These are phyloP conservation scores for sweet orange (Citrus sinensis) DNA, from an alignment of 345 rosid species.

Conservation along the genomic window DNA sequence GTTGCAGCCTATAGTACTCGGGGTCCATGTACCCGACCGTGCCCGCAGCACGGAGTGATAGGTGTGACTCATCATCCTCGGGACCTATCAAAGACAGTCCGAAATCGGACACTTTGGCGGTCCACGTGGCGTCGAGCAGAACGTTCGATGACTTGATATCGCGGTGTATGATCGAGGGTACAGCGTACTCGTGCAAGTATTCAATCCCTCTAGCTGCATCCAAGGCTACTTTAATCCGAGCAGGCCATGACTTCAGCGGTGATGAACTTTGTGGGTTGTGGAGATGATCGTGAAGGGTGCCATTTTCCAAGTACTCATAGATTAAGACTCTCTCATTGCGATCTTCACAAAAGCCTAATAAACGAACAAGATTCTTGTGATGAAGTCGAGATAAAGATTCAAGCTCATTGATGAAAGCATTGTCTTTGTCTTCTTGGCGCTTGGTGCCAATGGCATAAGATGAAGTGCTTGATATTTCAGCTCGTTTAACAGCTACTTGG, in stretches of 20 bases:
- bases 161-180: constrained; percentile 73
- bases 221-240: constrained; percentile 53
- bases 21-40: constrained; percentile 85
- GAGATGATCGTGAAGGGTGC: constrained; percentile 70
- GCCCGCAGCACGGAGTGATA: constrained; percentile 66
- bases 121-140: constrained; percentile 48
- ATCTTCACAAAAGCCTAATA: constrained; percentile 72
- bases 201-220: constrained; percentile 75
- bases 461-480: constrained; percentile 33
- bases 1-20: constrained; percentile 69
- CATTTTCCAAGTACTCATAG: constrained; percentile 65
- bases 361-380: constrained; percentile 69
- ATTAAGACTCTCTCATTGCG: constrained; percentile 50
- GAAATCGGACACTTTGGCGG: constrained; percentile 73
- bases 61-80: constrained; percentile 44
- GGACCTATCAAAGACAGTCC: constrained; percentile 76
- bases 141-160: constrained; percentile 87
- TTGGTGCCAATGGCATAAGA: constrained; percentile 20
- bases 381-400: constrained; percentile 70
- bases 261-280: constrained; percentile 41
- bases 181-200: constrained; percentile 64
- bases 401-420: constrained; percentile 72
- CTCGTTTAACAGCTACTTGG: constrained; percentile 75
- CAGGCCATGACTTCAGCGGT: constrained; percentile 58
- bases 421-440: constrained; percentile 57